Evolutionary conservation across 805 yeast genomes (phyloP), one percentile per base, ranked within the genome.

Genomic region (Isabelozyma heimii): DNA sequence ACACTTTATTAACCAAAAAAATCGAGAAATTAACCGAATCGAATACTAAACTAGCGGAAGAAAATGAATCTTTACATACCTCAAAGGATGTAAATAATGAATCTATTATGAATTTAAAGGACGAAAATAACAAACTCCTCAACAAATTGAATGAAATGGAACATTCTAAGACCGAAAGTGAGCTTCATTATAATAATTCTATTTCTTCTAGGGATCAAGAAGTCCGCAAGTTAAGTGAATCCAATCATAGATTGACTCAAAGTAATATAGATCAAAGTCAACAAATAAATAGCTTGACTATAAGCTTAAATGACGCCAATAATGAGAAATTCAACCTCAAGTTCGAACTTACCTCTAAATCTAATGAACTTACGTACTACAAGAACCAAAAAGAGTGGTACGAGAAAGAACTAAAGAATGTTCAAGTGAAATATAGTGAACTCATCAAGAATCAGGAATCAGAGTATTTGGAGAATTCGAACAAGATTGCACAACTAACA

Each of bases 371-470:
- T 7, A 40, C 62, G 0, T 72, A 69, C 52, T 53, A 63, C 17
- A 63, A 61, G 37, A 63, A 63, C 27, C 77, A 72, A 51, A 70
- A 67, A 45, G 52, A 55, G 7, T 74, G 79, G 79, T 73, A 59
- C 51, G 77, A 73, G 47, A 51, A 55, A 0, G 77, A 74, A 53
- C 61, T 74, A 50, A 62, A 58, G 37, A 42, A 58, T 7, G 60
- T 66, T n/a, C 79, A 73, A 50, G 55, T 53, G 7, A 59, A 70
- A 45, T 70, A 62, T 44, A 70, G 76, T 3, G 74, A 69, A 7
- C 54, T 73, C 20, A 61, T 73, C 14, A 69, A 73, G 50, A 66
- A 63, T 35, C 69, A 72, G 46, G 76, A 73, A 50, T 50, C 70
- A 1, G 76, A 73, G 45, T 64, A 57, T 50, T 48, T 70, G 47